Base-by-base conservation (phyloP, 805 yeast genomes). In the Blastobotrys peoriensis region DNA sequence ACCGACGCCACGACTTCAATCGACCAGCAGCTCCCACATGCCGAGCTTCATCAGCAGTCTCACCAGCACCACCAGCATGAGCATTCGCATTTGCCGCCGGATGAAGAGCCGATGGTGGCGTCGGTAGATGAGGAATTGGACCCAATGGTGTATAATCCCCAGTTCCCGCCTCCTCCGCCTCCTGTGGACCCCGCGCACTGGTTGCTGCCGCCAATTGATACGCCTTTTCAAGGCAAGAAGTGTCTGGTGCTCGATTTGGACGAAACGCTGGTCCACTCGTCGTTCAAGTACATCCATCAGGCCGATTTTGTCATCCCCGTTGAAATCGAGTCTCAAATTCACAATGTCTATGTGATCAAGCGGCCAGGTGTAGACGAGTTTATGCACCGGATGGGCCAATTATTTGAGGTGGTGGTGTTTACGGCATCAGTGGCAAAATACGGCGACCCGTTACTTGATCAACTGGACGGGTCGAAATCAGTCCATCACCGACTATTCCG, bases 341-440 rank as follows among this genome's bases (percentile, higher is more conserved):
- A 93, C 64, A 91, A 86, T 58, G 98, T 93, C 36, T 93, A 88
- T 62, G 98, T 93, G 19, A 88, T 89, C 45, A 93, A 93, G 61
- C 76, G 99, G 57, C 99, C 99, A 1, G 98, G 98, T 1, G 98
- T 94, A 41, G 98, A 93, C 65, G 94, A 86, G 60, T 93, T 93
- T 59, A 70, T 93, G 69, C 70, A 69, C 55, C 74, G 76, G 52
- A 95, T 91, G 39, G 95, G 97, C 21, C 73, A 86, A 61, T 63
- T 89, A 57, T 93, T 74, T 62, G 99, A 93, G 66, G 95, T 93
- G 46, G 98, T 93, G 19, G 95, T 93, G 3, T 93, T 93, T 65
- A 93, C 99, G 0, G 98, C 98, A 0, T 83, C 95, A 36, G 98
- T 93, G 9, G 77, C 93, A 52, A 79, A 95, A 60, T 93, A 93